Percentiles rank a stretch among this genome's conserved stretches.
phyloP scores from a whole-genome alignment of 768 basidiomycete species.

The Lentinula raphanica region DNA sequence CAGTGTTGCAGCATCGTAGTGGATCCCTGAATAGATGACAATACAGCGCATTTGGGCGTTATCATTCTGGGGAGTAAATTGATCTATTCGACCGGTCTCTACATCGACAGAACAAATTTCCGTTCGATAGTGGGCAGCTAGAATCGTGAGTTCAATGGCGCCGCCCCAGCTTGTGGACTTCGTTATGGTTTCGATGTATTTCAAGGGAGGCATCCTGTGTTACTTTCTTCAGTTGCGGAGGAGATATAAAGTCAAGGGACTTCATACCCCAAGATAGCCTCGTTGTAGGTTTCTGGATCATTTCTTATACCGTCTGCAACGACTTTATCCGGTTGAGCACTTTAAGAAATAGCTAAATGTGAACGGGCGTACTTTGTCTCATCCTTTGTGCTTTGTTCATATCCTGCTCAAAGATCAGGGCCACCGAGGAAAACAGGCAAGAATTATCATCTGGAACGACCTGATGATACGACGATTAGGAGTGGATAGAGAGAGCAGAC shows the following conservation, averaged over 20 bases:
- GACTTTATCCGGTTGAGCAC: slow-evolving; percentile 36
- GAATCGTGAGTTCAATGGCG: slow-evolving; percentile 86
- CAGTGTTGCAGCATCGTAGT: slow-evolving; percentile 88
- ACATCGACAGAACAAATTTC: slow-evolving; percentile 92
- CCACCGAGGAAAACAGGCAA: slow-evolving; percentile 86
- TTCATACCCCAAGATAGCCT: slow-evolving; percentile 79
- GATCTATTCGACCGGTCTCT: slow-evolving; percentile 85
- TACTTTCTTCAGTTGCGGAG: slow-evolving; percentile 1
- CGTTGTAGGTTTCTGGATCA: slow-evolving; percentile 70
- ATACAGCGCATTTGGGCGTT: slow-evolving; percentile 50
- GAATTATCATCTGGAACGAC: slow-evolving; percentile 97
- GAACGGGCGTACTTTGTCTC: slow-evolving; percentile 56
- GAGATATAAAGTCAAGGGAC: slow-evolving; percentile 1
- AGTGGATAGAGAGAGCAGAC: neutral
- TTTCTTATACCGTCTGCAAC: slow-evolving; percentile 76
- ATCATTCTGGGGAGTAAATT: slow-evolving; percentile 55
- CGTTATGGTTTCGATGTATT: slow-evolving; percentile 79
- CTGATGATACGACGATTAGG: slow-evolving; percentile 22
- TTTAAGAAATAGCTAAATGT: neutral
- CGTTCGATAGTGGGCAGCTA: slow-evolving; percentile 74
- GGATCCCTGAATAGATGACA: slow-evolving; percentile 92
- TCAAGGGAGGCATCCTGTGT: slow-evolving; percentile 45
- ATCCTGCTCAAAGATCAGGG: slow-evolving; percentile 80
- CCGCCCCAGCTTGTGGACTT: slow-evolving; percentile 88
- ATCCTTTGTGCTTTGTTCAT: slow-evolving; percentile 65